phyloP scores from a whole-genome alignment of 495 filamentous ascomycete genomes.

The Sordaria brevicollis region DNA sequence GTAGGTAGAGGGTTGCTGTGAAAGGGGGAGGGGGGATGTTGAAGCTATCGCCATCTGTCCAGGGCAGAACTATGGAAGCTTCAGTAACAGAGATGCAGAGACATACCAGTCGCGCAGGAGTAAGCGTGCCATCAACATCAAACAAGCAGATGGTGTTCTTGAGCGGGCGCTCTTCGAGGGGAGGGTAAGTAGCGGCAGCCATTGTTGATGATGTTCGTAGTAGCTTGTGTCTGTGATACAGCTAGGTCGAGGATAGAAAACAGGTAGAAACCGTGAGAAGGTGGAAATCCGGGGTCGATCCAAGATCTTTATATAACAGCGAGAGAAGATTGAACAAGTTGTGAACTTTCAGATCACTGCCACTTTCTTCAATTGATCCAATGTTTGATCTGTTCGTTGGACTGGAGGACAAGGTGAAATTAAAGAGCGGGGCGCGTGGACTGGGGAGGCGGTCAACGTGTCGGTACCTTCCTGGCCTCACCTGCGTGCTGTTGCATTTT shows the following conservation, averaged over 20 bases:
- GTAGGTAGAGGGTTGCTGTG: neutral
- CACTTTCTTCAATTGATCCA: neutral
- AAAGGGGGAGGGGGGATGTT: neutral
- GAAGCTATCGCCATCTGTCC: neutral
- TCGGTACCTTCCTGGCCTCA: neutral
- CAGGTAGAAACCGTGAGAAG: neutral
- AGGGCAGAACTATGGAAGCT: neutral
- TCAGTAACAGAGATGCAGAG: neutral
- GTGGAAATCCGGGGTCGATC: neutral
- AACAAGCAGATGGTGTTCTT: slow-evolving; percentile 88
- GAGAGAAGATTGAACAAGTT: neutral
- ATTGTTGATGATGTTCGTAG: slow-evolving; percentile 20
- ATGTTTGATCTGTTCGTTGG: neutral
- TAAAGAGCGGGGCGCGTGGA: neutral
- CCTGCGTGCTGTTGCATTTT: neutral
- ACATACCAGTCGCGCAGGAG: slow-evolving; percentile 60
- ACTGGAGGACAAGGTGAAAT: neutral
- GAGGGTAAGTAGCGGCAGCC: slow-evolving; percentile 43
- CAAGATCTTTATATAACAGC: neutral
- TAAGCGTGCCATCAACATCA: slow-evolving; percentile 87
- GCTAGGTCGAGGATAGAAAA: neutral
- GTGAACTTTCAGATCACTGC: neutral
- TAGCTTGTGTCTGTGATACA: neutral
- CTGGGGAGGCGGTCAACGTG: neutral
- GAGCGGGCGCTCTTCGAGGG: slow-evolving; percentile 69